Evolutionary conservation across 2,329 filamentous ascomycete genomes (phyloP).

Genomic region (Aureobasidium uvarum): DNA sequence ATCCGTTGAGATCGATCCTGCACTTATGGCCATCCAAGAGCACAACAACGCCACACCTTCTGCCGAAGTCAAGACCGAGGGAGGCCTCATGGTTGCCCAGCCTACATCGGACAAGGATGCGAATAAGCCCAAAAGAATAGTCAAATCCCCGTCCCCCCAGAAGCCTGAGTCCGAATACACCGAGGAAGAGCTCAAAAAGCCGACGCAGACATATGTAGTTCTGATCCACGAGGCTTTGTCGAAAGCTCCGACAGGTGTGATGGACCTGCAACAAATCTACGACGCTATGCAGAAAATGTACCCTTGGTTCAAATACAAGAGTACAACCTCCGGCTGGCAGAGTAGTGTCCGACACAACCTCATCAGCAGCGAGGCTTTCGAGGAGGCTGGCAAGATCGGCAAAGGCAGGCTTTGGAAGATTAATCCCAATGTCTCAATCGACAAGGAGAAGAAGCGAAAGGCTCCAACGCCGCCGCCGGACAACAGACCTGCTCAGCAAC

Average conservation of each 20-base stretch:
- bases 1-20: conserved; percentile 26
- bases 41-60: conserved; percentile 19
- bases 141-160: conserved; percentile 60
- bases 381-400: conserved; percentile 59
- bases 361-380: conserved; percentile 58
- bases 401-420: conserved; percentile 65
- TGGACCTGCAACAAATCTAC: conserved; percentile 66
- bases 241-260: conserved; percentile 54
- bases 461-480: conserved; percentile 44
- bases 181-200: conserved; percentile 70
- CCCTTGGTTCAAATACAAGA: conserved; percentile 62
- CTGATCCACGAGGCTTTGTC: conserved; percentile 63
- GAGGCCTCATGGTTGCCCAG: conserved; percentile 15
- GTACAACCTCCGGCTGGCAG: conserved; percentile 62
- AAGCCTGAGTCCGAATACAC: conserved; percentile 65
- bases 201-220: conserved; percentile 61
- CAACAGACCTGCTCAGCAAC: conserved; percentile 25
- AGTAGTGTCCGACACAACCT: conserved; percentile 66
- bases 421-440: conserved; percentile 58
- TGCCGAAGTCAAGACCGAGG: conserved; percentile 10
- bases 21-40: conserved; percentile 24
- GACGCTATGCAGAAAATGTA: conserved; percentile 62
- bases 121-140: conserved; percentile 51
- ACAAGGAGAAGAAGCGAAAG: conserved; percentile 55
- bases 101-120: conserved; percentile 28